Base-by-base conservation (phyloP, 352 stramenopile genomes). In the Pythium grandisporangium region DNA sequence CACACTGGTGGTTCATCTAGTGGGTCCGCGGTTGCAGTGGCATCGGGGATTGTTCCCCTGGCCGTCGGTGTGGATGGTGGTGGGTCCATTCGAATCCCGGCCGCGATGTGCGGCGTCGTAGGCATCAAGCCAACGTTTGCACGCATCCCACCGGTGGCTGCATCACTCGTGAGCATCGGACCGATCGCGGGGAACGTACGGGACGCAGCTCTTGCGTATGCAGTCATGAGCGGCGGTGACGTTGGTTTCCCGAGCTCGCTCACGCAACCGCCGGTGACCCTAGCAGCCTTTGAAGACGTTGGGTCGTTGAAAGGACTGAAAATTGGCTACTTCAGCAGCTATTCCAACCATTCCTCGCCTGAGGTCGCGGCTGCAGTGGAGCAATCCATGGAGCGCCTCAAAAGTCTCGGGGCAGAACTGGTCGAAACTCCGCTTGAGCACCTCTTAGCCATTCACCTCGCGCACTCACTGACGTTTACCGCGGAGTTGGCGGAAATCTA, bases 1-100 rank as follows among this genome's bases (percentile, higher is more conserved):
- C 95, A 95, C 59, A 76, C 81, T 26, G 91, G 88, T 47, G 91
- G 91, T n/a, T 96, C 82, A 2, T 95, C 82, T 3, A 93, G 79
- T 52, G 91, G 88, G 13, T 93, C 76, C 11, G 85, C 88, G 17
- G 87, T 75, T 8, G 86, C 84, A 1, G 86, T 97, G 12, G 52
- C 87, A 2, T 72, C 81, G 8, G 91, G 88, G 16, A 45, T 97
- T n/a, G 76, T 95, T 23, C 87, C 85, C 2, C 47, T 97, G 2
- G 80, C 84, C 0, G 48, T 97, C 7, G 91, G 83, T 8, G 54
- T 81, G 12, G 91, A 97, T 58, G 85, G 79, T 24, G 88, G 87
- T 8, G 91, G 88, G 8, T 95, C 79, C 1, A 92, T 97, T 46
- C 83, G 88, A 1, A 90, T 96, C 29, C 91, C 91, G n/a, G 72